Conservation (phyloP, 2,329 filamentous ascomycete species). For the Fusarium musae region DNA sequence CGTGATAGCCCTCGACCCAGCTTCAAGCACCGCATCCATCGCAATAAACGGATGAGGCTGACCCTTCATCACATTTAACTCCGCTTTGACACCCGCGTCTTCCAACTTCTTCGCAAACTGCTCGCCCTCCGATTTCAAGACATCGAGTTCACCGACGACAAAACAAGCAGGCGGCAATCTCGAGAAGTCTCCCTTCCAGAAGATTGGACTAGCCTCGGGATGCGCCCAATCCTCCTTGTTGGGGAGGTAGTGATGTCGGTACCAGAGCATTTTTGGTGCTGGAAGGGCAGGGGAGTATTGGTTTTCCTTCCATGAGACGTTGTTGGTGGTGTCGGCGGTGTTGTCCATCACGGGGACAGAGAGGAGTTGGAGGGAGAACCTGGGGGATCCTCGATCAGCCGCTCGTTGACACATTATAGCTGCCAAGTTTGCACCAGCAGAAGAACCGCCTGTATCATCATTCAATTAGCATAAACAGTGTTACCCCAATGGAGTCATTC, state of each 20-base stretch:
- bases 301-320: slow-evolving; percentile 9
- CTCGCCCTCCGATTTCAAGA: neutral
- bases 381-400: neutral
- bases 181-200: slow-evolving; percentile 8
- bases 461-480: neutral
- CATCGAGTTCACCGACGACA: slow-evolving; percentile 12
- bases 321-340: neutral
- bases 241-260: slow-evolving; percentile 1
- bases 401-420: slow-evolving; percentile 22
- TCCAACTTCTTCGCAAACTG: slow-evolving; percentile 3
- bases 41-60: slow-evolving; percentile 23
- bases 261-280: slow-evolving; percentile 15
- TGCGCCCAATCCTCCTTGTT: neutral
- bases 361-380: slow-evolving; percentile 12
- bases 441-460: slow-evolving; percentile 2
- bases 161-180: slow-evolving; percentile 16
- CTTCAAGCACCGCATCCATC: slow-evolving; percentile 16
- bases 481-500: accelerated
- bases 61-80: slow-evolving; percentile 5
- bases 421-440: slow-evolving; percentile 12
- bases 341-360: slow-evolving; percentile 19
- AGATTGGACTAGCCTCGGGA: neutral
- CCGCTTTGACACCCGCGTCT: neutral
- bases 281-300: neutral
- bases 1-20: slow-evolving; percentile 1